Evolutionary conservation across 1,139 yeast genomes (phyloP).

Genomic region (Blastobotrys petasosporus): DNA sequence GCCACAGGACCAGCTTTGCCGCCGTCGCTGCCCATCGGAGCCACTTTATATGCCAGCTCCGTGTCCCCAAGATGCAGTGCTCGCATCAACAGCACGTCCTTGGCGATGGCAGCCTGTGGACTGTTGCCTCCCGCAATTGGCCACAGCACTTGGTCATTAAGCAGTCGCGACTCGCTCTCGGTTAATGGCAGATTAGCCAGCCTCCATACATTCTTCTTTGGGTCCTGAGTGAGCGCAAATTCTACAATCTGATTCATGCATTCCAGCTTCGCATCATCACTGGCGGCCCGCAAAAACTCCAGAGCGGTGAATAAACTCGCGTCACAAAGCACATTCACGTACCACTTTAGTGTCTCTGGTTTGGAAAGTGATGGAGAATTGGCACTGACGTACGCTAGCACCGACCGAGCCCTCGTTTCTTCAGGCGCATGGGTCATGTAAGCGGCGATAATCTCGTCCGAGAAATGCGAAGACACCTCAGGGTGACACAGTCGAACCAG

Average conservation of each 20-base stretch:
- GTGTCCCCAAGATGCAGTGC: constrained; percentile 22
- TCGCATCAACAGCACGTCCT: constrained; percentile 24
- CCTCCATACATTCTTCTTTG: constrained; percentile 20
- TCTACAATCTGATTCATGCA: constrained; percentile 17
- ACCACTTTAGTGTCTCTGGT: constrained; percentile 17
- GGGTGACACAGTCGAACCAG: constrained; percentile 24
- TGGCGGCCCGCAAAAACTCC: constrained; percentile 22
- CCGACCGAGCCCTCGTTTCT: constrained; percentile 5
- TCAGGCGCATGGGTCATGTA: constrained; percentile 12
- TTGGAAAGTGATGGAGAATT: constrained; percentile 18
- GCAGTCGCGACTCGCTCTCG: constrained; percentile 15
- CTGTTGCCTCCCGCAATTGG: constrained; percentile 14
- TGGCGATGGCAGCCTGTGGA: constrained; percentile 18
- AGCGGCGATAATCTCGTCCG: constrained; percentile 20
- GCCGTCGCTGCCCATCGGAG: constrained; percentile 11
- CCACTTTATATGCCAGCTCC: constrained; percentile 15
- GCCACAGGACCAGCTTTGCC: constrained; percentile 8
- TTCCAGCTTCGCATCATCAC: constrained; percentile 15
- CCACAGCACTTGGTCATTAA: constrained; percentile 17
- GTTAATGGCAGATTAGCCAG: constrained; percentile 24
- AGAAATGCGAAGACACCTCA: constrained; percentile 19
- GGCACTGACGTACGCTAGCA: constrained; percentile 21
- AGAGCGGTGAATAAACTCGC: constrained; percentile 20
- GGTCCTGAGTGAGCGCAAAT: constrained; percentile 6
- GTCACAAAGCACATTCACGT: constrained; percentile 20